A percentile compares a stretch with the other conserved stretches of the same genome.
phyloP scores from a whole-genome alignment of 75 land plant genomes.

The Sequoia sempervirens region DNA sequence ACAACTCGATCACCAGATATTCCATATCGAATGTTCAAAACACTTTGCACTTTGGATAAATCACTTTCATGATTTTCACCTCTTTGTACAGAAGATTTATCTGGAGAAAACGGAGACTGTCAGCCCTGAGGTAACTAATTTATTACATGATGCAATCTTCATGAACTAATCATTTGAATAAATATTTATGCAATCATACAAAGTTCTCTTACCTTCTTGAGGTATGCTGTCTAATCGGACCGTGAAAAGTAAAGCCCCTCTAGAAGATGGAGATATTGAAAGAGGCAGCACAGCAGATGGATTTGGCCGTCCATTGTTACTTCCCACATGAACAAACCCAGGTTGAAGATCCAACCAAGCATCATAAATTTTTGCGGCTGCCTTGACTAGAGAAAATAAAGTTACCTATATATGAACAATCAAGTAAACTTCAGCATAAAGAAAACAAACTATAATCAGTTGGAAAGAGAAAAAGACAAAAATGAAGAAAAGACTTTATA shows the following conservation, averaged over 20 bases:
- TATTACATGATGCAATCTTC: background rate
- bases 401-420: constrained; percentile 50
- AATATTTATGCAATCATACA: background rate
- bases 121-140: background rate
- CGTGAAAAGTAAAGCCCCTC: constrained; percentile 70
- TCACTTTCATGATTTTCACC: background rate
- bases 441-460: background rate
- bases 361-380: constrained; percentile 59
- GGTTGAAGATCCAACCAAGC: constrained; percentile 84
- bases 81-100: background rate
- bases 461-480: background rate
- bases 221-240: constrained; percentile 31
- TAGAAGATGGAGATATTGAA: constrained; percentile 64
- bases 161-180: background rate
- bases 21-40: constrained; percentile 62
- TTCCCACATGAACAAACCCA: constrained; percentile 66
- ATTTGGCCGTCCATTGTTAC: constrained; percentile 50
- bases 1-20: constrained; percentile 60
- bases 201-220: constrained; percentile 34
- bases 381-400: constrained; percentile 78
- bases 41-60: constrained; percentile 27
- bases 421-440: background rate
- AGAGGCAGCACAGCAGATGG: constrained; percentile 73
- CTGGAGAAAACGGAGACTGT: background rate
- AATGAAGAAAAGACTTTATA: background rate